These are phyloP conservation scores for Ceratocystis diversiconidia DNA, from an alignment of 2,329 filamentous ascomycete genomes.

Conservation along the genomic window DNA sequence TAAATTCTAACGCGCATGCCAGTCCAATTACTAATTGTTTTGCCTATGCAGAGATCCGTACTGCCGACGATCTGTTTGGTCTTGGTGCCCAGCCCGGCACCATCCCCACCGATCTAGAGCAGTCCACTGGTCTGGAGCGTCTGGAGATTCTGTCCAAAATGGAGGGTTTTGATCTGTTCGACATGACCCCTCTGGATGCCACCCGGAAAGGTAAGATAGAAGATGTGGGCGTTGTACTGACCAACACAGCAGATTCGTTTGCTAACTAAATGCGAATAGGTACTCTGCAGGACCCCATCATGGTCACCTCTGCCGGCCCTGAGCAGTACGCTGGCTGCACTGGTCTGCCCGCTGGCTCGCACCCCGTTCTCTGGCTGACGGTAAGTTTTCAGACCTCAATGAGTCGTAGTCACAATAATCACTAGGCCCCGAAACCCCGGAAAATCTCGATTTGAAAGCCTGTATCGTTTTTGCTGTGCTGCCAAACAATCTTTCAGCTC, in stretches of 20 bases:
- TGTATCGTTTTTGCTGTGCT: neutral
- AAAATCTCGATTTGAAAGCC: neutral
- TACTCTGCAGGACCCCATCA: slow-evolving; percentile 78
- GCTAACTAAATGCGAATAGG: slow-evolving; percentile 33
- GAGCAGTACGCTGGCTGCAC: slow-evolving; percentile 98
- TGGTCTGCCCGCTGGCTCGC: slow-evolving; percentile 81
- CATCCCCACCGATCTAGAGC: slow-evolving; percentile 86
- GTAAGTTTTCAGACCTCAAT: slow-evolving; percentile 37
- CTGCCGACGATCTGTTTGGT: slow-evolving; percentile 65
- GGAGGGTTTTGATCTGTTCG: slow-evolving; percentile 94
- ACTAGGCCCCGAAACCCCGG: neutral
- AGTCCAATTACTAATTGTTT: slow-evolving; percentile 9
- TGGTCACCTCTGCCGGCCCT: slow-evolving; percentile 80
- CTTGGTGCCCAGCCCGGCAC: slow-evolving; percentile 71
- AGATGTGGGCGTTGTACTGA: neutral
- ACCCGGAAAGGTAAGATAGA: slow-evolving; percentile 57
- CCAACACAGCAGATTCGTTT: neutral
- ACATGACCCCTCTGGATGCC: slow-evolving; percentile 91
- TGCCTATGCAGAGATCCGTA: slow-evolving; percentile 57
- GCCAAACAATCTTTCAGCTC: neutral
- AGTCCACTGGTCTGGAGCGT: slow-evolving; percentile 94
- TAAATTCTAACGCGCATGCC: slow-evolving; percentile 8
- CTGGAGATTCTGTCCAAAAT: slow-evolving; percentile 98
- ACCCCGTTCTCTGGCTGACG: slow-evolving; percentile 79
- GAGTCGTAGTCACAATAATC: neutral